Percentiles rank a stretch among this genome's conserved stretches.
These are phyloP conservation scores for Dysphania ambrosioides DNA, from an alignment of 148 eudicot genomes.

Conservation along the genomic window DNA sequence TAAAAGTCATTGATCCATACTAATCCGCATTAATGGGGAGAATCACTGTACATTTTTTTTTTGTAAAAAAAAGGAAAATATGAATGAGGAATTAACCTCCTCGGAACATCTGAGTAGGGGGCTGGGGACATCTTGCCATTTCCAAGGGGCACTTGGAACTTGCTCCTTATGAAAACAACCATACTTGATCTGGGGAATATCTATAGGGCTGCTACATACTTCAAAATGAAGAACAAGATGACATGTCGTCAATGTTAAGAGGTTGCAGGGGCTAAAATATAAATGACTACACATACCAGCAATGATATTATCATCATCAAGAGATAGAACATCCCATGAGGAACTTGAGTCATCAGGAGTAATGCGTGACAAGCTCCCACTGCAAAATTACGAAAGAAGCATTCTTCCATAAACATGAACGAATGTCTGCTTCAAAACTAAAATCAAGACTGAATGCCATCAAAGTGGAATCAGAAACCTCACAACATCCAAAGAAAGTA, in stretches of 20 bases:
- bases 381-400: constrained; percentile 28
- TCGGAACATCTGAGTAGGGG: constrained; percentile 59
- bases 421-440: too few species aligned
- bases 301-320: constrained; percentile 75
- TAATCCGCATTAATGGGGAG: neutral
- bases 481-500: constrained; percentile 64
- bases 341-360: constrained; percentile 49
- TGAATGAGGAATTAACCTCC: constrained; percentile 38
- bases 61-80: neutral
- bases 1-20: constrained; percentile 2
- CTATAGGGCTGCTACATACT: constrained; percentile 71
- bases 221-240: constrained; percentile 18
- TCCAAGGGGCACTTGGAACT: constrained; percentile 46
- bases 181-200: constrained; percentile 67
- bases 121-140: constrained; percentile 67
- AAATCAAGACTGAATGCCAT: neutral
- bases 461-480: constrained; percentile 40
- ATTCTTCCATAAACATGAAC: neutral
- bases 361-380: constrained; percentile 64
- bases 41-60: constrained; percentile 1
- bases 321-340: constrained; percentile 72
- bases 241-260: neutral
- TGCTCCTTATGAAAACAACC: constrained; percentile 44
- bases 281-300: constrained; percentile 50
- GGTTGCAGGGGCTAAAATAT: neutral